Evolutionary conservation across 208 protist species (phyloP).

Genomic region (Leishmania lainsoni): DNA sequence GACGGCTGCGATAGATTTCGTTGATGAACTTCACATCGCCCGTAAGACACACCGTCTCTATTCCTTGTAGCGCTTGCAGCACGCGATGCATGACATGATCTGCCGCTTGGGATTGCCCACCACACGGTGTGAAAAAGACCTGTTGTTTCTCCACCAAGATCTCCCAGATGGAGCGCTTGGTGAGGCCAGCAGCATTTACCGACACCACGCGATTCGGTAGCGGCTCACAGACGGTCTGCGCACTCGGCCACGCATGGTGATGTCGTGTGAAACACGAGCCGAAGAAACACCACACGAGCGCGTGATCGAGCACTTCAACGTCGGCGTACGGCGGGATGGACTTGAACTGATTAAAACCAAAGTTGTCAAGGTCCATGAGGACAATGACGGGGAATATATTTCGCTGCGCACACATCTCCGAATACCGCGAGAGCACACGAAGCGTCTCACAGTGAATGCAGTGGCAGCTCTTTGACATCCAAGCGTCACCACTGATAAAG

Average conservation of each 20-base stretch:
- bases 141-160: conserved; percentile 10
- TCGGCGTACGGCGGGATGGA: conserved; percentile 38
- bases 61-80: conserved; percentile 40
- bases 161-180: conserved; percentile 30
- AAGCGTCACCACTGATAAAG: conserved; percentile 79
- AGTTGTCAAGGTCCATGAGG: conserved; percentile 90
- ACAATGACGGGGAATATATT: conserved; percentile 46
- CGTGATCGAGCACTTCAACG: conserved; percentile 44
- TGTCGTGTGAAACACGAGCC: conserved; percentile 88
- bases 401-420: conserved; percentile 6
- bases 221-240: conserved; percentile 51
- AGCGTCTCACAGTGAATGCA: conserved; percentile 79
- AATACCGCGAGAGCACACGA: conserved; percentile 43
- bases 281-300: conserved; percentile 88
- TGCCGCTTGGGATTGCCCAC: conserved; percentile 71
- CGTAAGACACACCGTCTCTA: conserved; percentile 55
- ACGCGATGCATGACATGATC: conserved; percentile 77
- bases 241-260: conserved; percentile 58
- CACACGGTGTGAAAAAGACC: conserved; percentile 70
- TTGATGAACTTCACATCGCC: conserved; percentile 59
- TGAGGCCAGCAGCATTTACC: not conserved
- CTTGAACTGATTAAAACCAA: conserved; percentile 90
- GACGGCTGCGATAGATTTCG: conserved; percentile 32
- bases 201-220: conserved; percentile 8
- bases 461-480: conserved; percentile 68